Evolutionary conservation across 2,329 filamentous ascomycete species (phyloP).

Genomic region (Epichloe sibirici): DNA sequence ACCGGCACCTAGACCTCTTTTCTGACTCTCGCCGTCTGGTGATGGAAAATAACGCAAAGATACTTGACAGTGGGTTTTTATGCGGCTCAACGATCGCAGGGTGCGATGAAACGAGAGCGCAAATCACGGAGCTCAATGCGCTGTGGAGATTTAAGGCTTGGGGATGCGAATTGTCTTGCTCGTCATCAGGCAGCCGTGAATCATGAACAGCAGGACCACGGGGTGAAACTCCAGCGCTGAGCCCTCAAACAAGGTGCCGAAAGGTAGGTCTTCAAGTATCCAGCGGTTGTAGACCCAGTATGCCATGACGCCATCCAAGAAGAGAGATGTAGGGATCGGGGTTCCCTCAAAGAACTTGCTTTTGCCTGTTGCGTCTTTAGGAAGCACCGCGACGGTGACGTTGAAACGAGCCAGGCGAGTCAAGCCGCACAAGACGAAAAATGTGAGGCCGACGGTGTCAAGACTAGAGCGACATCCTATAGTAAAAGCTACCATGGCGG

Average conservation of each 20-base stretch:
- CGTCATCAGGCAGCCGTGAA: constrained; percentile 91
- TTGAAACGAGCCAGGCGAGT: constrained; percentile 95
- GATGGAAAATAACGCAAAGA: neutral
- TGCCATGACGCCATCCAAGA: constrained; percentile 71
- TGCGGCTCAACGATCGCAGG: neutral
- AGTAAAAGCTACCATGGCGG: constrained; percentile 76
- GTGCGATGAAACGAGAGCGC: neutral
- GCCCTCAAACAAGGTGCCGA: constrained; percentile 56
- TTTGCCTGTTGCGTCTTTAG: constrained; percentile 86
- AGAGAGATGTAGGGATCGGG: constrained; percentile 82
- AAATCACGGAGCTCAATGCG: neutral
- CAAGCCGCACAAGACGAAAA: constrained; percentile 90
- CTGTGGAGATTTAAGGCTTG: constrained; percentile 48
- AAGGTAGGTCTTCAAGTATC: constrained; percentile 66
- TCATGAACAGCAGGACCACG: constrained; percentile 62
- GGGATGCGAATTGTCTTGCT: constrained; percentile 92
- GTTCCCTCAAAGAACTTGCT: constrained; percentile 94
- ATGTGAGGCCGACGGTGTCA: constrained; percentile 69
- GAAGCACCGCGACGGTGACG: constrained; percentile 78
- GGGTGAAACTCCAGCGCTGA: constrained; percentile 75
- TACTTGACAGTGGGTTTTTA: neutral
- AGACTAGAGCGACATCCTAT: constrained; percentile 74
- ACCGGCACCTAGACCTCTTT: neutral
- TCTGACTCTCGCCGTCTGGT: neutral
- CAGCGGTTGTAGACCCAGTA: constrained; percentile 77